Evolutionary conservation across 805 yeast genomes (phyloP).

Genomic region (Diddensiella santjacobensis): DNA sequence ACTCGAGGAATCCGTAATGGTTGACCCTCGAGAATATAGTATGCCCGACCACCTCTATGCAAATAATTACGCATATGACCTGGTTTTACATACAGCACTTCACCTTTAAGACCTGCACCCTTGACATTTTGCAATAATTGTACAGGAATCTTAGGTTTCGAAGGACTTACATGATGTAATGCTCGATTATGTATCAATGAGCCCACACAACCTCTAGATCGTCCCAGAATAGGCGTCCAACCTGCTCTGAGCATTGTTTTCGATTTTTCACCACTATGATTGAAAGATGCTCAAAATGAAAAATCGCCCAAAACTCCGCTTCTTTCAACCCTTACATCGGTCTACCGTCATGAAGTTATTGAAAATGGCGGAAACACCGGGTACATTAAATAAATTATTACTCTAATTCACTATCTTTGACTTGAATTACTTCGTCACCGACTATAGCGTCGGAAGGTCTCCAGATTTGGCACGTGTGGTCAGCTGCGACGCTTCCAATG

Average conservation of each 20-base stretch:
- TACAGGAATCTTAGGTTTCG: constrained; percentile 43
- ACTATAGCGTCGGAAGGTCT: constrained; percentile 50
- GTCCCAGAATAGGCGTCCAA: no score
- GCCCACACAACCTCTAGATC: no score
- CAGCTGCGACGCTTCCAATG: constrained; percentile 69
- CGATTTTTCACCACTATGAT: no score
- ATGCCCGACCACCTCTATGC: constrained; percentile 69
- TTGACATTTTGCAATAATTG: constrained; percentile 71
- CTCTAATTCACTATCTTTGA: constrained; percentile 3
- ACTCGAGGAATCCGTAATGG: constrained; percentile 27
- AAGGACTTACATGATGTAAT: no score
- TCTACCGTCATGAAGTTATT: no score
- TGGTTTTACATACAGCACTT: constrained; percentile 70
- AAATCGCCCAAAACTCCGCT: no score
- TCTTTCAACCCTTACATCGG: no score
- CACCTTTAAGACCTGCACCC: constrained; percentile 64
- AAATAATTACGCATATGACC: constrained; percentile 78
- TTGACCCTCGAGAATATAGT: constrained; percentile 47
- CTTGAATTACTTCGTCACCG: constrained; percentile 6
- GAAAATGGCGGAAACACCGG: no score
- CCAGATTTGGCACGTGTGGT: constrained; percentile 73
- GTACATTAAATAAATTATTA: no score
- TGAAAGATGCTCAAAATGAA: no score
- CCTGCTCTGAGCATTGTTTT: no score
- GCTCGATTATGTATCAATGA: no score